A percentile compares a stretch with the other conserved stretches of the same genome.
Conservation (phyloP, 2,329 filamentous ascomycete genomes). For the Orbilia blumenaviensis region DNA sequence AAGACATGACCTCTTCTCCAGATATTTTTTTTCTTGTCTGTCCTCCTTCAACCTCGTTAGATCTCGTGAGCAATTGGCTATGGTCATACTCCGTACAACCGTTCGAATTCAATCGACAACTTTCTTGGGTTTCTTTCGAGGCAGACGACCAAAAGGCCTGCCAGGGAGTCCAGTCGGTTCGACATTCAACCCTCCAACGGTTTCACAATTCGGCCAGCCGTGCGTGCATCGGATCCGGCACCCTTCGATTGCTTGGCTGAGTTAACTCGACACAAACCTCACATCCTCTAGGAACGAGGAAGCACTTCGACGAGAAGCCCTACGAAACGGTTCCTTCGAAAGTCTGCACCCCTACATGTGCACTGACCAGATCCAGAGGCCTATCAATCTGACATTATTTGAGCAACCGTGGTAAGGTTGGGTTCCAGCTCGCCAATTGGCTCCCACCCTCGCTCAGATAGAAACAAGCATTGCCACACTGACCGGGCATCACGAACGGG, state of each 20-base stretch:
- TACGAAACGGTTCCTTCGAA: slow-evolving; percentile 14
- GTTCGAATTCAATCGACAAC: slow-evolving; percentile 38
- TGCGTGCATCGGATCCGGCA: slow-evolving; percentile 5
- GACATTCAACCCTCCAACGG: slow-evolving; percentile 15
- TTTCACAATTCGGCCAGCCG: slow-evolving; percentile 32
- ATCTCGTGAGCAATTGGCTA: slow-evolving; percentile 48
- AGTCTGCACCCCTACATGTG: slow-evolving; percentile 17
- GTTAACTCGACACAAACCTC: slow-evolving; percentile 18
- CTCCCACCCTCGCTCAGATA: slow-evolving; percentile 2
- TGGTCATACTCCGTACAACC: slow-evolving; percentile 25
- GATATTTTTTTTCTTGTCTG: slow-evolving; percentile 32
- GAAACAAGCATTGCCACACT: slow-evolving; percentile 19
- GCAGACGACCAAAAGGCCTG: slow-evolving; percentile 18
- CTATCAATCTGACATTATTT: slow-evolving; percentile 19
- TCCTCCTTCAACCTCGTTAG: slow-evolving; percentile 19
- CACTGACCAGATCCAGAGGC: slow-evolving; percentile 20
- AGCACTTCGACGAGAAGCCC: slow-evolving; percentile 15
- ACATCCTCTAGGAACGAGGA: slow-evolving; percentile 18
- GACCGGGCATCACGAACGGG: slow-evolving; percentile 24
- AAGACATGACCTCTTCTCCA: slow-evolving; percentile 44
- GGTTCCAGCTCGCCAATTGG: slow-evolving; percentile 24
- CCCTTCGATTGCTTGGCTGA: slow-evolving; percentile 7
- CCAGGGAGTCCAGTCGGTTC: slow-evolving; percentile 4
- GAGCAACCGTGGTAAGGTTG: slow-evolving; percentile 33
- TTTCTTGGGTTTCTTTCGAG: slow-evolving; percentile 17